Conservation (phyloP, 495 filamentous ascomycete species). For the Daldinia childiae region DNA sequence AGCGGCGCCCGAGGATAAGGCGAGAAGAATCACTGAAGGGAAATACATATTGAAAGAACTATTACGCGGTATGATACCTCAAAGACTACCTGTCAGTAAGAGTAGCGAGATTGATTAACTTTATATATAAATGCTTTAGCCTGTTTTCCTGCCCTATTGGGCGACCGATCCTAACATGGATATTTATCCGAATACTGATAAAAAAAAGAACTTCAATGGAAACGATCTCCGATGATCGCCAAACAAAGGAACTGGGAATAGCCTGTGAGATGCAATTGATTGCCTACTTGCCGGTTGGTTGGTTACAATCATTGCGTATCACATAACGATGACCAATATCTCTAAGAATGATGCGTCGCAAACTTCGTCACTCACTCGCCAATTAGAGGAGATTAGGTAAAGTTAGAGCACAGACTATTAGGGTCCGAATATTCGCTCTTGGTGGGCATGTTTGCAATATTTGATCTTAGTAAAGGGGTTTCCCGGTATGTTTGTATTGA, state of each 20-base stretch:
- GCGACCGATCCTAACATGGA: conserved; percentile 25
- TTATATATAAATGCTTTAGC: conserved; percentile 22
- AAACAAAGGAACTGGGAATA: conserved; percentile 13
- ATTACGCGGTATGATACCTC: too few species aligned
- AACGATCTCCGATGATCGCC: conserved; percentile 20
- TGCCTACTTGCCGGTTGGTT: conserved; percentile 1
- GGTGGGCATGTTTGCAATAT: neutral
- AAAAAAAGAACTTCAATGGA: conserved; percentile 17
- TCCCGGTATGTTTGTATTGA: neutral
- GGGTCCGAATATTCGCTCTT: neutral
- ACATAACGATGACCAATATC: neutral
- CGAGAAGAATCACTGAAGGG: conserved; percentile 11
- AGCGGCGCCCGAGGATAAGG: conserved; percentile 20
- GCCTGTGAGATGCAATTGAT: conserved; percentile 11
- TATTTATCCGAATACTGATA: conserved; percentile 29
- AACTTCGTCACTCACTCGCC: conserved; percentile 21
- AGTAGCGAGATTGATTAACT: conserved; percentile 17
- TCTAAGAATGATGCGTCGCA: conserved; percentile 11
- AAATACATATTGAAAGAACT: conserved; percentile 21
- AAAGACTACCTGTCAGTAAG: neutral
- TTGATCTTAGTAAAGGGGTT: neutral
- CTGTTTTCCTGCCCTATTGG: conserved; percentile 18
- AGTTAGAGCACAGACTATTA: neutral
- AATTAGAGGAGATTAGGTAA: conserved; percentile 15
- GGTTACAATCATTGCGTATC: conserved; percentile 9